A percentile compares a stretch with the other conserved stretches of the same genome.
phyloP scores from a whole-genome alignment of 495 filamentous ascomycete genomes.

The Collariella sp. region DNA sequence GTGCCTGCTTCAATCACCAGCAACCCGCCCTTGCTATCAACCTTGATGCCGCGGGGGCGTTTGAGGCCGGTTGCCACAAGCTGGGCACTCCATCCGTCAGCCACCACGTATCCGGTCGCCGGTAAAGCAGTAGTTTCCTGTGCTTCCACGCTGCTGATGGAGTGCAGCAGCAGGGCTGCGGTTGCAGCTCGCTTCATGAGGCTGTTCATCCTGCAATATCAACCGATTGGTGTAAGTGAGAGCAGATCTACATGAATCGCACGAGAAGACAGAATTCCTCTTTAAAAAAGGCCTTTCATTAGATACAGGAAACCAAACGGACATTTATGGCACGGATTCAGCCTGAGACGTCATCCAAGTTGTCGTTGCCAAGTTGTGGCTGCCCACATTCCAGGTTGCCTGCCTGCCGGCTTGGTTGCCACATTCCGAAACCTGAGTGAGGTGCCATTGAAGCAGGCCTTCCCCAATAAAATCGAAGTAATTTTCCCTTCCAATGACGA shows the following conservation, averaged over 20 bases:
- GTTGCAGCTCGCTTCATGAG: not conserved
- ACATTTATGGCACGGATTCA: no score
- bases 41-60: slow-evolving; percentile 49
- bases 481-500: no score
- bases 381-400: no score
- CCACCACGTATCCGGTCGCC: slow-evolving; percentile 33
- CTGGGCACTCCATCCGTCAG: slow-evolving; percentile 47
- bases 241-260: not conserved
- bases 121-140: not conserved
- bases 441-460: no score
- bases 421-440: no score
- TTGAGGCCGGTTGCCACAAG: slow-evolving; percentile 47
- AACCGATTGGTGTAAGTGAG: not conserved
- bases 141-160: not conserved
- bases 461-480: no score
- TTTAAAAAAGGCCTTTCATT: no score
- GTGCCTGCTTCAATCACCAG: slow-evolving; percentile 49
- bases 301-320: no score
- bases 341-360: no score
- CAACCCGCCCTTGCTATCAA: slow-evolving; percentile 52
- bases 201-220: not conserved
- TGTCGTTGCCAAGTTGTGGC: no score
- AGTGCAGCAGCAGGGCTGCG: slow-evolving; percentile 3
- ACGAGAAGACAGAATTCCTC: no score
- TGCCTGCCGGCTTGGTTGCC: no score